phyloP scores from a whole-genome alignment of 306 rosid species.

The Prunus persica region DNA sequence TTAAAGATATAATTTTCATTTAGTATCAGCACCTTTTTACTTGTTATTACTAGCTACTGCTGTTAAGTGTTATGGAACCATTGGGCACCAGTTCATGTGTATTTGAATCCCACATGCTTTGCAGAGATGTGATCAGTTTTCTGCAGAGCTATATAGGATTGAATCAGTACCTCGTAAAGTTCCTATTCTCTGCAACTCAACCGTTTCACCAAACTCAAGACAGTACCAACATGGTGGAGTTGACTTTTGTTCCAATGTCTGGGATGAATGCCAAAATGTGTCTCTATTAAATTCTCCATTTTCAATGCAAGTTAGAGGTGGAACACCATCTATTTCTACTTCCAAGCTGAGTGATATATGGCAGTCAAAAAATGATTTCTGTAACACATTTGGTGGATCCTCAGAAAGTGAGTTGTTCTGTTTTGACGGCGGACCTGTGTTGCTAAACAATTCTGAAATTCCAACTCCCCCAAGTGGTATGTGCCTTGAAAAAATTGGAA shows the following conservation, averaged over 20 bases:
- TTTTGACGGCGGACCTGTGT: conserved; percentile 34
- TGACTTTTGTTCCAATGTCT: conserved; percentile 32
- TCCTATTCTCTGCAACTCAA: conserved; percentile 38
- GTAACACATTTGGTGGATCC: conserved; percentile 29
- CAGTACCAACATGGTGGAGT: background rate
- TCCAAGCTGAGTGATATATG: conserved; percentile 26
- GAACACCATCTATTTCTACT: conserved; percentile 11
- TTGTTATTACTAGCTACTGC: background rate
- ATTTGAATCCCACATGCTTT: background rate
- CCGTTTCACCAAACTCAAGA: conserved; percentile 17
- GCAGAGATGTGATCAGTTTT: conserved; percentile 38
- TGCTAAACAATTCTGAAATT: conserved; percentile 12
- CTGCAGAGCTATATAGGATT: conserved; percentile 23
- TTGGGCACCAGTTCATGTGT: background rate
- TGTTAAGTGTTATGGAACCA: background rate
- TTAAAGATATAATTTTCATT: background rate
- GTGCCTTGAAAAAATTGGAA: conserved; percentile 37
- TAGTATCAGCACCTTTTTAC: background rate
- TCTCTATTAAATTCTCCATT: conserved; percentile 23
- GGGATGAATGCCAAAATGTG: conserved; percentile 33
- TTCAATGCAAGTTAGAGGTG: conserved; percentile 6
- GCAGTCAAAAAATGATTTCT: conserved; percentile 25
- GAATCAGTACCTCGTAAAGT: conserved; percentile 24
- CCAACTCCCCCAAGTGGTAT: conserved; percentile 28
- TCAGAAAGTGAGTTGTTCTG: conserved; percentile 16